phyloP scores from a whole-genome alignment of 164 flowering plant genomes.

The Dillenia turbinata region DNA sequence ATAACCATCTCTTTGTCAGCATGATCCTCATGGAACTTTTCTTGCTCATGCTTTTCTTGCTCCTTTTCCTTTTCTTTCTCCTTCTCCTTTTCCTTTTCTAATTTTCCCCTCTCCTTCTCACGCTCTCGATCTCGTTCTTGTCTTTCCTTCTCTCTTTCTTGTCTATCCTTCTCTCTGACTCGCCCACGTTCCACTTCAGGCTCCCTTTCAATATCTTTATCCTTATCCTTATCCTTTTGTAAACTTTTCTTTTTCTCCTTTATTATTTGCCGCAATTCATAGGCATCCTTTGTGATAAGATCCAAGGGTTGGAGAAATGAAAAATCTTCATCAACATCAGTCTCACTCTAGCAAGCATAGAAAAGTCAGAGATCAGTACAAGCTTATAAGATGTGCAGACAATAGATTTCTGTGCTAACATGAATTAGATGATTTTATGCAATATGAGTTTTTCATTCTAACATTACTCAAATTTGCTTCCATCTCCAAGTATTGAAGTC shows the following conservation, averaged over 20 bases:
- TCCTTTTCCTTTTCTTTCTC: slow-evolving; percentile 25
- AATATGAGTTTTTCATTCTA: slow-evolving; percentile 24
- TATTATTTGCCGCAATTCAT: slow-evolving; percentile 64
- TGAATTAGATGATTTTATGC: neutral
- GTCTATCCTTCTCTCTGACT: slow-evolving; percentile 16
- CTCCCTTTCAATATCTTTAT: slow-evolving; percentile 39
- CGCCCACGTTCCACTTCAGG: slow-evolving; percentile 23
- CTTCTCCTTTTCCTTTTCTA: slow-evolving; percentile 21
- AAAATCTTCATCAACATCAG: slow-evolving; percentile 90
- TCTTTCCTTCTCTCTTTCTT: slow-evolving; percentile 4
- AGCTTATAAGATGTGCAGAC: neutral
- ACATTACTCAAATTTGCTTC: slow-evolving; percentile 89
- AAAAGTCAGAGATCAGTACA: slow-evolving; percentile 26
- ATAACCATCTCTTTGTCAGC: slow-evolving; percentile 31
- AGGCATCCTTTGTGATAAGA: slow-evolving; percentile 85
- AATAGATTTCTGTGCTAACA: neutral
- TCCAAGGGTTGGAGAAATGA: slow-evolving; percentile 88
- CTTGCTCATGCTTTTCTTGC: slow-evolving; percentile 41
- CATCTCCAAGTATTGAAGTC: slow-evolving; percentile 92
- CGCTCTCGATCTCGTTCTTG: slow-evolving; percentile 26
- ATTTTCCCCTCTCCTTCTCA: slow-evolving; percentile 21
- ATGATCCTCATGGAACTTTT: slow-evolving; percentile 48
- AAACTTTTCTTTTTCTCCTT: slow-evolving; percentile 64
- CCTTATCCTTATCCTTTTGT: slow-evolving; percentile 56
- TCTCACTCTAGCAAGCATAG: slow-evolving; percentile 56